phyloP scores from a whole-genome alignment of 2,329 filamentous ascomycete genomes.

The Monosporascus sp. region DNA sequence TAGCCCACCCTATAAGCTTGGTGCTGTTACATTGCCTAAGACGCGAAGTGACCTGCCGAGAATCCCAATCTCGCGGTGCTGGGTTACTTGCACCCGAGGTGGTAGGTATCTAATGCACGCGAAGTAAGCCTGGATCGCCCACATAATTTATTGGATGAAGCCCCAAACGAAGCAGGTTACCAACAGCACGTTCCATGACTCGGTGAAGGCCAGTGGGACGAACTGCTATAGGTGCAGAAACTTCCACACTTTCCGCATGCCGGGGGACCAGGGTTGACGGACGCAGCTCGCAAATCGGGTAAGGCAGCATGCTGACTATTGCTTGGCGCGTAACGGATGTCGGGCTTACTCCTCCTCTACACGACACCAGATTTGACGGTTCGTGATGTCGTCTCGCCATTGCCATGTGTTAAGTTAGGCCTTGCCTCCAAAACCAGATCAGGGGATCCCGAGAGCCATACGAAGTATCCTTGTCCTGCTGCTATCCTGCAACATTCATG shows the following conservation, averaged over 20 bases:
- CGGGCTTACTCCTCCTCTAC: too few species aligned
- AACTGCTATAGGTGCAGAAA: constrained; percentile 16
- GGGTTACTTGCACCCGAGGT: not conserved
- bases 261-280: constrained; percentile 7
- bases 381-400: not conserved
- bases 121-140: not conserved
- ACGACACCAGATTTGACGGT: not conserved
- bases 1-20: not conserved
- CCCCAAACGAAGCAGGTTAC: constrained; percentile 1
- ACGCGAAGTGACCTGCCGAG: not conserved
- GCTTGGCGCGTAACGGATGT: not conserved
- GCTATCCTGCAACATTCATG: not conserved
- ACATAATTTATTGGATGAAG: constrained; percentile 7
- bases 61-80: not conserved
- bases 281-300: not conserved
- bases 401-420: not conserved
- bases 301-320: not conserved
- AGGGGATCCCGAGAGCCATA: not conserved
- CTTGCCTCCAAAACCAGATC: not conserved
- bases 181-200: not conserved
- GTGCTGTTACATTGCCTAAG: not conserved
- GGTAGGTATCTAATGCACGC: too few species aligned
- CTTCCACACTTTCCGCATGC: constrained; percentile 7
- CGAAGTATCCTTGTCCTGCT: too few species aligned
- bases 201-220: not conserved